Conservation (phyloP, 108 stramenopile genomes). For the Cylindrotheca fusiformis region DNA sequence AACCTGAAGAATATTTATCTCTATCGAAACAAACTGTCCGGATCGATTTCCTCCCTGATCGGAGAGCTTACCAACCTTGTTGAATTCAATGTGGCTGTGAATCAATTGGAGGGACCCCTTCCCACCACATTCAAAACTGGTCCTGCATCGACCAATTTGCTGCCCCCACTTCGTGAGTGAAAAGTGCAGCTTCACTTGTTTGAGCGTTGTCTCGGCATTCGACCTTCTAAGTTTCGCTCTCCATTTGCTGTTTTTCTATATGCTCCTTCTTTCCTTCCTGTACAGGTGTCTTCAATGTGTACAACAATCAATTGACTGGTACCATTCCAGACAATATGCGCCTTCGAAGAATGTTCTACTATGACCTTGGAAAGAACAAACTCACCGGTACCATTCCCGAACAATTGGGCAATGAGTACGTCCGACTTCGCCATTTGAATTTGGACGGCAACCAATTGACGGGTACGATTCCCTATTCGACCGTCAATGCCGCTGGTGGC, state of each 20-base stretch:
- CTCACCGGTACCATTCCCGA: slow-evolving; percentile 42
- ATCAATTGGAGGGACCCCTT: slow-evolving; percentile 15
- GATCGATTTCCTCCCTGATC: slow-evolving; percentile 14
- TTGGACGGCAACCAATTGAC: slow-evolving; percentile 44
- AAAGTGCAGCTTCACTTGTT: background rate
- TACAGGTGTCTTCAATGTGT: slow-evolving; percentile 33
- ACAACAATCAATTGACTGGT: slow-evolving; percentile 34
- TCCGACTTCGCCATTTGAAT: slow-evolving; percentile 31
- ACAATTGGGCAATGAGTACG: slow-evolving; percentile 21
- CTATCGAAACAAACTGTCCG: slow-evolving; percentile 7
- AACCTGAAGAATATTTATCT: slow-evolving; percentile 25
- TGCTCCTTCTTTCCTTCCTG: too few relatives aligned
- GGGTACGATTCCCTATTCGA: slow-evolving; percentile 36
- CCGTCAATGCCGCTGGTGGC: slow-evolving; percentile 37
- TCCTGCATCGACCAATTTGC: background rate
- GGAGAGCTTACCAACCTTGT: slow-evolving; percentile 6
- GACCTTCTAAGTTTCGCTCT: too few relatives aligned
- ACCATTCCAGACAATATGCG: slow-evolving; percentile 29
- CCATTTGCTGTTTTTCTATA: background rate
- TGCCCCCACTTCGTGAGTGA: background rate
- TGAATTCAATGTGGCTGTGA: slow-evolving; percentile 17
- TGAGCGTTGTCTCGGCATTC: too few relatives aligned
- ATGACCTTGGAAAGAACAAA: slow-evolving; percentile 41
- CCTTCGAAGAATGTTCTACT: slow-evolving; percentile 25
- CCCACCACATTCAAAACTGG: slow-evolving; percentile 10